Conservation (phyloP, 2,329 filamentous ascomycete genomes). For the Fusarium sp. region DNA sequence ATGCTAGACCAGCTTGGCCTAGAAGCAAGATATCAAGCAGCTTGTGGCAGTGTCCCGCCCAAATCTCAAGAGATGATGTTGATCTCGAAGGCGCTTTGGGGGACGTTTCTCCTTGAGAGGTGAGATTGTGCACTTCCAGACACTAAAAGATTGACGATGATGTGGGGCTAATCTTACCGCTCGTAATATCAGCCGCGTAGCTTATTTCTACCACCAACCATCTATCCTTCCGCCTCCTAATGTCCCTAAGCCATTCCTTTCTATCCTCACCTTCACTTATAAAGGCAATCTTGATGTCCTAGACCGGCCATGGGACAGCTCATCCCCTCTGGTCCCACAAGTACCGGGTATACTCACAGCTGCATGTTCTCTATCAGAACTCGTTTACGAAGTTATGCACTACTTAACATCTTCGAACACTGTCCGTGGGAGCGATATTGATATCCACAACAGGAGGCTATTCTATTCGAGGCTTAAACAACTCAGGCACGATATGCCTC, state of each 20-base stretch:
- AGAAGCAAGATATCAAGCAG: background rate
- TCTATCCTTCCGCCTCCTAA: background rate
- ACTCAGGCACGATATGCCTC: background rate
- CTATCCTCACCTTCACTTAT: background rate
- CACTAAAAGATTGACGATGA: background rate
- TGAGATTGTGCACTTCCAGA: background rate
- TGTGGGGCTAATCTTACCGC: background rate
- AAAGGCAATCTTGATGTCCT: conserved; percentile 4
- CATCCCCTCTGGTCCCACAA: conserved; percentile 1
- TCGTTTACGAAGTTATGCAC: conserved; percentile 6
- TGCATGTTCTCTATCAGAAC: background rate
- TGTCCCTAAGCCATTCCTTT: conserved; percentile 2
- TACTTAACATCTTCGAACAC: background rate
- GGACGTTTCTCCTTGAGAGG: conserved; percentile 5
- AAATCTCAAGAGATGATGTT: conserved; percentile 2
- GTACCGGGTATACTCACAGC: background rate
- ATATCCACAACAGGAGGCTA: background rate
- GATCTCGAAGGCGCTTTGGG: conserved; percentile 7
- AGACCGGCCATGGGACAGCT: background rate
- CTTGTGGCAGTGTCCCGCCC: background rate
- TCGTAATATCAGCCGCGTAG: background rate
- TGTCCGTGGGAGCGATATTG: background rate
- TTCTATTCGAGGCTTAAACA: conserved; percentile 7
- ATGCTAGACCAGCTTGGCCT: conserved; percentile 2
- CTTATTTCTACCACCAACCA: conserved; percentile 5